phyloP scores from a whole-genome alignment of 108 stramenopile species.

The Cylindrotheca fusiformis region DNA sequence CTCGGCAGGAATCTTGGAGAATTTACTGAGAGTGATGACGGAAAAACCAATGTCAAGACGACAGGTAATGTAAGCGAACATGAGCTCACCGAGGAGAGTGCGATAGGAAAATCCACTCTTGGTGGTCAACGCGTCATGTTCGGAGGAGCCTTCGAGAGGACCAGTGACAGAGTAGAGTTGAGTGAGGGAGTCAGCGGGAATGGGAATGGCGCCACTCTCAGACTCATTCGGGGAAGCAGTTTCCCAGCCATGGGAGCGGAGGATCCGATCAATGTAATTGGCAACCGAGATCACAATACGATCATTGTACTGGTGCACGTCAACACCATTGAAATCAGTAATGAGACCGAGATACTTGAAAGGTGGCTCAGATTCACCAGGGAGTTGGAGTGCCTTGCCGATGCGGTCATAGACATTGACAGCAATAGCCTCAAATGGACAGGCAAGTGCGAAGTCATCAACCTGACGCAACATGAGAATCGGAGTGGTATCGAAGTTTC shows the following conservation, averaged over 20 bases:
- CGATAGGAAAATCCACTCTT: slow-evolving; percentile 17
- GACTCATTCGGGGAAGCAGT: too few species aligned
- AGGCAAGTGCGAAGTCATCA: slow-evolving; percentile 38
- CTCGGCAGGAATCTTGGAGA: slow-evolving; percentile 10
- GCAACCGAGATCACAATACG: too few species aligned
- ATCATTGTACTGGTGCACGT: slow-evolving; percentile 39
- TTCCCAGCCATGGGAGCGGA: slow-evolving; percentile 32
- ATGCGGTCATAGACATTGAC: too few species aligned
- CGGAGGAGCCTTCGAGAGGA: slow-evolving; percentile 1
- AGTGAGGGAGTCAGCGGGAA: not conserved
- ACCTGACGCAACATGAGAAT: slow-evolving; percentile 48
- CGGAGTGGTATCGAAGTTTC: too few species aligned
- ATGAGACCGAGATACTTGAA: too few species aligned
- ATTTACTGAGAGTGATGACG: slow-evolving; percentile 18
- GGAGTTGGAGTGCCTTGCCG: too few species aligned
- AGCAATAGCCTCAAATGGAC: too few species aligned
- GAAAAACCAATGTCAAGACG: slow-evolving; percentile 35
- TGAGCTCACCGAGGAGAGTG: slow-evolving; percentile 35
- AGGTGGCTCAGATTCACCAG: slow-evolving; percentile 12
- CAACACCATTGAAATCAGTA: too few species aligned
- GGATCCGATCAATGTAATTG: too few species aligned
- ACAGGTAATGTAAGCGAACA: too few species aligned
- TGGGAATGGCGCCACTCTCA: not conserved
- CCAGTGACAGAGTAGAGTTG: slow-evolving; percentile 1
- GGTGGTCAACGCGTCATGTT: not conserved